Percentiles rank a stretch among this genome's conserved stretches.
Evolutionary conservation across 768 basidiomycete species (phyloP).

Genomic region (Hysterangium stoloniferum): DNA sequence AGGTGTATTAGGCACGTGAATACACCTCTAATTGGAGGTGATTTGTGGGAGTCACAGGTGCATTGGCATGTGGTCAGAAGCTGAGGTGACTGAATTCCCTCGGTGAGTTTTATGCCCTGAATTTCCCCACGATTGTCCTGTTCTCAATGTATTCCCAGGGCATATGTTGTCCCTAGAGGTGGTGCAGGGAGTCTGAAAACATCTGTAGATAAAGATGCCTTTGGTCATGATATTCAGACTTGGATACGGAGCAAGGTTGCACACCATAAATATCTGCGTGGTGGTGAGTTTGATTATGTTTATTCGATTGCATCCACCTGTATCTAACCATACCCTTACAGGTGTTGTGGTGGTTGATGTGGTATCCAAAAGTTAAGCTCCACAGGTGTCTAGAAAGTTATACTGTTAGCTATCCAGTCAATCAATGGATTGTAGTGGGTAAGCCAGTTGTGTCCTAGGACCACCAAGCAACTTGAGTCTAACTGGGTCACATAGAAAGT

Average conservation of each 20-base stretch:
- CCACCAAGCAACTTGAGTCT: too few relatives aligned
- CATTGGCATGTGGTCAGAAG: slow-evolving; percentile 2
- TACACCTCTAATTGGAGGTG: too few relatives aligned
- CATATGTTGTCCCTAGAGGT: slow-evolving; percentile 6
- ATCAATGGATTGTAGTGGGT: too few relatives aligned
- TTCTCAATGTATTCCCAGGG: background rate
- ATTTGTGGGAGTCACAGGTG: too few relatives aligned
- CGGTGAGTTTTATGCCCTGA: background rate
- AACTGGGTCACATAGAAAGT: too few relatives aligned
- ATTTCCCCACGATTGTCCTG: background rate
- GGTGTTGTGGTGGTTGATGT: slow-evolving; percentile 50
- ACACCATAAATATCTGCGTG: slow-evolving; percentile 70
- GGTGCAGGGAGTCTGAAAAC: slow-evolving; percentile 11
- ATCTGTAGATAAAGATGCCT: slow-evolving; percentile 31
- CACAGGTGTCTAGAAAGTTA: background rate
- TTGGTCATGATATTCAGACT: slow-evolving; percentile 41
- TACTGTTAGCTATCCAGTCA: background rate
- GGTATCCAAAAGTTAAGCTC: slow-evolving; percentile 51
- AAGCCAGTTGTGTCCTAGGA: too few relatives aligned
- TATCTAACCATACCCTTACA: background rate
- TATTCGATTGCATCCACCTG: background rate
- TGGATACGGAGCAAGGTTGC: slow-evolving; percentile 68
- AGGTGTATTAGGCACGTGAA: too few relatives aligned
- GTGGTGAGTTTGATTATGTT: slow-evolving; percentile 33
- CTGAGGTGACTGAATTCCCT: background rate